Evolutionary conservation across 768 basidiomycete species (phyloP).

Genomic region (Tephrocybe sp.): DNA sequence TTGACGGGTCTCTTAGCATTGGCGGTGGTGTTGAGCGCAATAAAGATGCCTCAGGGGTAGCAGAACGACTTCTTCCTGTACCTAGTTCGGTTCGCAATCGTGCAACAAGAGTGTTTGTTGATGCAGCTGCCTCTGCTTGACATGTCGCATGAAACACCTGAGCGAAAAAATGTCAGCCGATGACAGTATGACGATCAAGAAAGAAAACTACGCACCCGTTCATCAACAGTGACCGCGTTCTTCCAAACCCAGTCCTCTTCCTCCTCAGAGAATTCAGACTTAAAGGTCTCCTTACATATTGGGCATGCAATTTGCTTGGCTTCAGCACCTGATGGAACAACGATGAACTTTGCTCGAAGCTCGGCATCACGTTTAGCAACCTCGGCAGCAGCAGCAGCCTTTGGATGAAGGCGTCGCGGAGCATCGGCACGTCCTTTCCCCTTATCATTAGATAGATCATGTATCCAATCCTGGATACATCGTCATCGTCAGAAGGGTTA

Average conservation of each 20-base stretch:
- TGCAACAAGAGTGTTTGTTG: conserved; percentile 64
- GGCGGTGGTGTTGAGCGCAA: conserved; percentile 36
- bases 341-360: conserved; percentile 75
- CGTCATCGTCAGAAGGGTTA: conserved; percentile 14
- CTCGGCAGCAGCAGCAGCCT: conserved; percentile 60
- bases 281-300: conserved; percentile 92
- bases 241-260: conserved; percentile 99
- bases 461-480: conserved; percentile 85
- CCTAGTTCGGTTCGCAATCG: conserved; percentile 63
- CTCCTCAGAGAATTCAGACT: conserved; percentile 90
- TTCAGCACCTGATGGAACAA: conserved; percentile 89
- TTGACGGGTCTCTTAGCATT: conserved; percentile 28
- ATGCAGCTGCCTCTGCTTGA: conserved; percentile 75
- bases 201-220: conserved; percentile 56
- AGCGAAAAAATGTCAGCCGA: conserved; percentile 1
- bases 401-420: conserved; percentile 48
- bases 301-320: conserved; percentile 85
- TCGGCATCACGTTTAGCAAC: conserved; percentile 74
- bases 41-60: conserved; percentile 64
- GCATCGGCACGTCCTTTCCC: conserved; percentile 68
- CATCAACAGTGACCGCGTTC: conserved; percentile 85
- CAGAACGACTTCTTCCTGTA: conserved; percentile 70
- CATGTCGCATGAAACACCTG: conserved; percentile 96
- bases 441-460: conserved; percentile 63
- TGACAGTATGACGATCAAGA: neutral